Evolutionary conservation across 192 early-diverging fungal genomes (phyloP), one percentile per base, ranked within the genome.

Genomic region (Coemansia sp.): DNA sequence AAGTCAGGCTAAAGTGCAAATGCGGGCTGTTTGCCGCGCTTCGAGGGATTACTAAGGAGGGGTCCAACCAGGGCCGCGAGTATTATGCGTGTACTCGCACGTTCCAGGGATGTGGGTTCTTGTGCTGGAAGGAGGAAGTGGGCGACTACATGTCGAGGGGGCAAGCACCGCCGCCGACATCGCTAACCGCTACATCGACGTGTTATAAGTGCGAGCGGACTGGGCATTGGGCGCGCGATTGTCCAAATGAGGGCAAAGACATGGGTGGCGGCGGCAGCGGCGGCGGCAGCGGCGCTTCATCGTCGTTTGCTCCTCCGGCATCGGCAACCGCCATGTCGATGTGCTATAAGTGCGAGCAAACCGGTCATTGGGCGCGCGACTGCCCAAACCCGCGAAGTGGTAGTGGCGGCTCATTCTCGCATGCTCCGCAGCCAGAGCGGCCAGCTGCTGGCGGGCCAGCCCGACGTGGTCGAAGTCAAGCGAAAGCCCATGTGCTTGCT

Each of bases 51-150:
- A 65, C 69, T 14, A 62, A 67, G 51, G 24, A 35, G 2, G 43
- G n/a, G 2, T 68, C 69, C 10, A 88, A 89, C 65, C 47, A 75
- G 15, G 87, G 87, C n/a, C 57, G 86, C 6, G 71, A 87, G 22
- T 89, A 84, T 59, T 84, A 62, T 42, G 56, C 65, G 19, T 89
- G 87, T 63, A 64, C 82, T 2, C 86, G 85, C 11, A 31, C 53
- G 22, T 73, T 66, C 47, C 63, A 68, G 42, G 59, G 63, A 10
- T 84, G 83, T 17, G 75, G 79, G 0, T 75, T 77, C 60, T 59
- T 76, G 2, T 73, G 74, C 39, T 81, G 73, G 77, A 70, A 65
- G 25, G 69, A 81, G 27, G 73, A 81, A 1, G 70, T 51, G 4
- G 62, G 59, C 6, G 63, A 66, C 1, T 66, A 76, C 19, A 72